Evolutionary conservation across 176 grass and related monocot species (phyloP).

Genomic region (Elaeis guineensis): DNA sequence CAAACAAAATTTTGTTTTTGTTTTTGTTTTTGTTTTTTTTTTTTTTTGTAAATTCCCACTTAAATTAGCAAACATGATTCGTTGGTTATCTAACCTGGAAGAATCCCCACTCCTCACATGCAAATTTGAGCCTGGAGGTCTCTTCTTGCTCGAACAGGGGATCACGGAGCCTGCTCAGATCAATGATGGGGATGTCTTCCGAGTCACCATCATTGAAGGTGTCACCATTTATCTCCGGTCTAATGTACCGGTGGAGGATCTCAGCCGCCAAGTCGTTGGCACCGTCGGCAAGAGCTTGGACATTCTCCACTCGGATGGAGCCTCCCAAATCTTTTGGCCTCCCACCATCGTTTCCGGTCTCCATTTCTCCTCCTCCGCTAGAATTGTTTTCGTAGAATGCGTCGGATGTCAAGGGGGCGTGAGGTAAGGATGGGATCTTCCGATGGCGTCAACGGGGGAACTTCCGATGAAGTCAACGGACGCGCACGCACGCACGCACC

Average conservation of each 20-base stretch:
- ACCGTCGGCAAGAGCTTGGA: slow-evolving; percentile 33
- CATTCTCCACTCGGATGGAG: slow-evolving; percentile 27
- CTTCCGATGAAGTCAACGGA: too few species aligned
- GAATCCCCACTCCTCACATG: slow-evolving; percentile 26
- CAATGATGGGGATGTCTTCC: slow-evolving; percentile 17
- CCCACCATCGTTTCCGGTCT: too few species aligned
- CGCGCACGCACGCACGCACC: too few species aligned
- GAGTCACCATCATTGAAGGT: neutral
- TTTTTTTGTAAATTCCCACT: too few species aligned
- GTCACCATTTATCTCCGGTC: slow-evolving; percentile 18
- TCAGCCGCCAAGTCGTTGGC: neutral
- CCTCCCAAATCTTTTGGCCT: neutral
- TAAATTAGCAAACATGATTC: too few species aligned
- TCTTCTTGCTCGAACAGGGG: slow-evolving; percentile 19
- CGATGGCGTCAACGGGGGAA: too few species aligned
- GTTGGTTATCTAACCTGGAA: slow-evolving; percentile 11
- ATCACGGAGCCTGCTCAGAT: slow-evolving; percentile 29
- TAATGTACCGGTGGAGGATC: slow-evolving; percentile 28
- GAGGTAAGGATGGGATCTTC: too few species aligned
- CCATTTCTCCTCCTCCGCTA: too few species aligned
- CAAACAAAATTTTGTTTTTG: too few species aligned
- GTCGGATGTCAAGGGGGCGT: too few species aligned
- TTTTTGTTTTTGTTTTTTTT: too few species aligned
- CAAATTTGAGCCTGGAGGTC: slow-evolving; percentile 6
- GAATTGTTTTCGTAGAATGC: too few species aligned